Evolutionary conservation across 768 basidiomycete genomes (phyloP).

Genomic region (Lyophyllum shimeji): DNA sequence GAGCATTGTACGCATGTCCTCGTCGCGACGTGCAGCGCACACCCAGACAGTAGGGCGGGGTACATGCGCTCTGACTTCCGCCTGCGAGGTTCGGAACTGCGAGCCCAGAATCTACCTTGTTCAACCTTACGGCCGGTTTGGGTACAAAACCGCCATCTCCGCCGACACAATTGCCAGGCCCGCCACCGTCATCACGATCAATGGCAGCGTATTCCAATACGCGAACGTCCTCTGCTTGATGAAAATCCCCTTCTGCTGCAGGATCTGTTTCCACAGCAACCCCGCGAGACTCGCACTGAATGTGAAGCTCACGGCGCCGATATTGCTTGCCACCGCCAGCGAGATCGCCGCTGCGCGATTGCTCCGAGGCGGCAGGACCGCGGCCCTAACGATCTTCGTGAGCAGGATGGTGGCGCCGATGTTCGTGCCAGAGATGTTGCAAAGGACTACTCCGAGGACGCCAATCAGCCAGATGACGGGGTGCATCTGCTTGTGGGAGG

Average conservation of each 20-base stretch:
- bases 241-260: conserved; percentile 67
- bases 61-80: no score
- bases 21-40: background rate
- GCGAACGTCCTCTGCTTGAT: conserved; percentile 68
- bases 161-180: conserved; percentile 72
- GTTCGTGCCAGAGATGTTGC: conserved; percentile 86
- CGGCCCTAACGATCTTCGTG: conserved; percentile 69
- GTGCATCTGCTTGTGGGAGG: conserved; percentile 39
- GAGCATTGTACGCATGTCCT: background rate
- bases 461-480: conserved; percentile 68
- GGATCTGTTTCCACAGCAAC: conserved; percentile 76
- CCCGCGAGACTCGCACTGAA: conserved; percentile 90
- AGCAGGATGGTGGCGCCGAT: conserved; percentile 91
- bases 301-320: conserved; percentile 88
- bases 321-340: conserved; percentile 84
- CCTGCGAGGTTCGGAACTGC: no score
- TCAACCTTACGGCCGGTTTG: background rate
- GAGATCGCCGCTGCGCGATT: conserved; percentile 64
- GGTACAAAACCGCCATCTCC: conserved; percentile 65
- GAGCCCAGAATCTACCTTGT: no score
- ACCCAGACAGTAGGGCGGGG: no score
- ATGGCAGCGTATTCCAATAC: conserved; percentile 65
- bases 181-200: conserved; percentile 63
- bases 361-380: conserved; percentile 33
- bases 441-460: conserved; percentile 68